Conservation (phyloP, 805 yeast species). For the Martiniozyma abietophila region DNA sequence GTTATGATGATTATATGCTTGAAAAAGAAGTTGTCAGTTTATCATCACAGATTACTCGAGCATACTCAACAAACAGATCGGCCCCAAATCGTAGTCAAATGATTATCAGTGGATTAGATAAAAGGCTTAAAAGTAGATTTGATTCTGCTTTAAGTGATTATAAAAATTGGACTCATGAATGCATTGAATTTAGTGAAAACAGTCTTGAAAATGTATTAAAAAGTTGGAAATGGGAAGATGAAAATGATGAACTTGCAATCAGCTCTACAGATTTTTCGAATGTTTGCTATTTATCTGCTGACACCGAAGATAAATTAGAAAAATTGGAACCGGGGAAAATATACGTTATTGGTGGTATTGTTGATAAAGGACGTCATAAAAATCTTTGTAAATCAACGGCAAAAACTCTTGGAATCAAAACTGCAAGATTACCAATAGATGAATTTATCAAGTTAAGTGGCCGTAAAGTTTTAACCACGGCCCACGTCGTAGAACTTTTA, state of each 20-base stretch:
- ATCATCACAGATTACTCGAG: slow-evolving; percentile 70
- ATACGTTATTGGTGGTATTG: slow-evolving; percentile 91
- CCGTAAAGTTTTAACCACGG: slow-evolving; percentile 82
- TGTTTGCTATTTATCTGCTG: slow-evolving; percentile 74
- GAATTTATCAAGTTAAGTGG: slow-evolving; percentile 78
- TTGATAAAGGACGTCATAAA: slow-evolving; percentile 88
- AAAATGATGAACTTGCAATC: slow-evolving; percentile 63
- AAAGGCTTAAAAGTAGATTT: slow-evolving; percentile 57
- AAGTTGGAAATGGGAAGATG: slow-evolving; percentile 27
- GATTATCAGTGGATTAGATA: slow-evolving; percentile 54
- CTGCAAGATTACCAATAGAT: slow-evolving; percentile 80
- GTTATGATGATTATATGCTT: slow-evolving; percentile 82
- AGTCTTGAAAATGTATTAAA: slow-evolving; percentile 23
- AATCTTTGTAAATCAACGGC: slow-evolving; percentile 77
- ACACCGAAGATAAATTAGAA: slow-evolving; percentile 62
- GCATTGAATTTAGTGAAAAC: slow-evolving; percentile 40
- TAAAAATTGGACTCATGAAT: slow-evolving; percentile 49
- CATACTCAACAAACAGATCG: slow-evolving; percentile 64
- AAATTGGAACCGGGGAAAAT: slow-evolving; percentile 60
- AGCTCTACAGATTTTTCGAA: slow-evolving; percentile 65
- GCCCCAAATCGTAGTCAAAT: slow-evolving; percentile 35
- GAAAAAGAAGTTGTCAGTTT: slow-evolving; percentile 62
- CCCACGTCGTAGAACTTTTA: slow-evolving; percentile 87
- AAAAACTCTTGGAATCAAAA: slow-evolving; percentile 52
- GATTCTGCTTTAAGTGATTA: slow-evolving; percentile 53